Base-by-base conservation (phyloP, 768 basidiomycete genomes). In the Suillus tomentosus region DNA sequence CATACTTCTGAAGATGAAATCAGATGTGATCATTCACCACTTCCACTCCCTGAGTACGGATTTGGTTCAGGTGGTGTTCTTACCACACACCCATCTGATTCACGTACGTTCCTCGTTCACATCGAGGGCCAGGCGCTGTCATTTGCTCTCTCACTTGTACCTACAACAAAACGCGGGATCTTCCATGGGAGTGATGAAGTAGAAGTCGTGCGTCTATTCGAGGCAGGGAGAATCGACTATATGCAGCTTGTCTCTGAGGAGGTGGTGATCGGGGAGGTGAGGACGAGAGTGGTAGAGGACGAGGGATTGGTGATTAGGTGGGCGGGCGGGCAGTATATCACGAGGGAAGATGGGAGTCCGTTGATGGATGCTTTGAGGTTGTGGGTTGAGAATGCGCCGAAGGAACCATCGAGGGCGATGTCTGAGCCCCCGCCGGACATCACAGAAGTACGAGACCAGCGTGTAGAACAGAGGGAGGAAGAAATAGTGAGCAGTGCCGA, bases 71-170 rank as follows among this genome's bases (percentile, higher is more conserved):
- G 82, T 42, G 91, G 89, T 5, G 76, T 78, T 40, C 74, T 95
- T 63, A 83, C 82, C 39, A 81, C 85, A 4, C 85, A 85, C 62
- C 80, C 81, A 64, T 78, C 81, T 5, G 89, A 94, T 66, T 81
- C 87, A 14, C 84, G 85, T 48, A 78, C 80, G 62, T 91, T 93
- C 67, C 79, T 86, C 17, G 80, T 95, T 13, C 80, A 81, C 34
- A 85, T 91, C 51, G 87, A 90, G 42, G 85, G 82, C 3, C 79
- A 79, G 62, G 78, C 78, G 57, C 79, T 90, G 24, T 79, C 79
- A n/a, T 95, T 95, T 68, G 88, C 95, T 73, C 75, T 96, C 64
- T 89, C 92, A 68, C 66, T 94, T 48, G 81, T 90, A 22, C 77
- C 79, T 3, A 71, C 71, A 3, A 60, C 62, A 7, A 70, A 45